phyloP scores from a whole-genome alignment of 345 rosid species.

The Eucalyptus erythrocorys region DNA sequence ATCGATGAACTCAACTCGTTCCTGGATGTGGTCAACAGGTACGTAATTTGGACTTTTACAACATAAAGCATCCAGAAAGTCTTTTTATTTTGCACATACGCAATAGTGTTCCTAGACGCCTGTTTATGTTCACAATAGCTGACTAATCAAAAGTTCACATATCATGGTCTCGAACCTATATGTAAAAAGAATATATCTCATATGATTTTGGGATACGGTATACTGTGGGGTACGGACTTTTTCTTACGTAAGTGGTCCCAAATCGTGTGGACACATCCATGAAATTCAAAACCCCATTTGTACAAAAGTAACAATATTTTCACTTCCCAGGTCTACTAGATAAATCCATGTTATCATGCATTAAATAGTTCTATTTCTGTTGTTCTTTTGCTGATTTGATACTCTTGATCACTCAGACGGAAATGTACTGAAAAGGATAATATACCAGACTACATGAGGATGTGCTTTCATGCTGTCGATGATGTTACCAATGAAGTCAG shows the following conservation, averaged over 20 bases:
- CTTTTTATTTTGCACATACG: not conserved
- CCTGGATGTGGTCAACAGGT: not conserved
- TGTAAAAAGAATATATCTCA: not conserved
- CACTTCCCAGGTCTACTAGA: not conserved
- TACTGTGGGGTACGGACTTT: not conserved
- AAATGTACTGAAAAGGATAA: not conserved
- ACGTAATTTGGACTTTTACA: not conserved
- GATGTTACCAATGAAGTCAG: conserved; percentile 10
- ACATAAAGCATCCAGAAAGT: not conserved
- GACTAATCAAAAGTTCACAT: not conserved
- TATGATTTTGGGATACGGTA: not conserved
- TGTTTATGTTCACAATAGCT: not conserved
- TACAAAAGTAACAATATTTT: not conserved
- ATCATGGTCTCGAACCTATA: not conserved
- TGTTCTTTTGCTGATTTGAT: not conserved
- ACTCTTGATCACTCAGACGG: conserved; percentile 2
- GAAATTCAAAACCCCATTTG: not conserved
- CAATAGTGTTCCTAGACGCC: not conserved
- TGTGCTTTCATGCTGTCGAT: conserved; percentile 8
- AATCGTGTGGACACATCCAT: not conserved
- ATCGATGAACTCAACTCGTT: not conserved
- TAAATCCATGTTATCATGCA: not conserved
- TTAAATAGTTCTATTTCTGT: not conserved
- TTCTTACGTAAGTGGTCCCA: not conserved
- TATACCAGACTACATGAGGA: conserved; percentile 16